Conservation (phyloP, 2,329 filamentous ascomycete species). For the Ophiobolus disseminans region DNA sequence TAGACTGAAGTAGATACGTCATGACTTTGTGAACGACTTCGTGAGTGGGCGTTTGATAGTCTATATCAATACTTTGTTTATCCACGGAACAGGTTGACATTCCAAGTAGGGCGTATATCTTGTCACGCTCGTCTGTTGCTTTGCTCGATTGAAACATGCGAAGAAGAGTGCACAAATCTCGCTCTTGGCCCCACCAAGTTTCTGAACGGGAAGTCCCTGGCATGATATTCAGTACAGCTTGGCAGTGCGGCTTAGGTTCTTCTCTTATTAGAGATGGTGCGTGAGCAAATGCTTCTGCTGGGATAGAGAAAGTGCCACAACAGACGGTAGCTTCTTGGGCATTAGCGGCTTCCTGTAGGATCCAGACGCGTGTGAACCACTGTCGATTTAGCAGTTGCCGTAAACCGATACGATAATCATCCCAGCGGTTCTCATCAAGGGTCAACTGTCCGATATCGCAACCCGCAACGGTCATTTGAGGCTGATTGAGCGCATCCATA, state of each 20-base stretch:
- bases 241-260: conserved; percentile 13
- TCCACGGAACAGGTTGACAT: too few relatives aligned
- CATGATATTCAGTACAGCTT: conserved; percentile 27
- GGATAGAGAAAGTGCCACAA: conserved; percentile 13
- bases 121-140: conserved; percentile 22
- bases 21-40: too few relatives aligned
- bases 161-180: conserved; percentile 16
- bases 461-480: too few relatives aligned
- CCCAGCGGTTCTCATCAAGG: background rate
- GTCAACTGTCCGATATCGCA: too few relatives aligned
- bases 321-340: conserved; percentile 11
- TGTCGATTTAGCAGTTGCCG: conserved; percentile 6
- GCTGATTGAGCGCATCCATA: conserved; percentile 13
- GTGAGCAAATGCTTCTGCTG: conserved; percentile 15
- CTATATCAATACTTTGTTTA: too few relatives aligned
- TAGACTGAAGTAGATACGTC: too few relatives aligned
- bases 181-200: conserved; percentile 25
- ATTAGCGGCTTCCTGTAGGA: conserved; percentile 23
- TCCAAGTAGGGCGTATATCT: conserved; percentile 28
- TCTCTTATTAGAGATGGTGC: conserved; percentile 10
- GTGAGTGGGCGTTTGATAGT: too few relatives aligned
- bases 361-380: conserved; percentile 20
- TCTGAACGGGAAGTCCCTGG: conserved; percentile 12
- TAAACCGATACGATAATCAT: conserved; percentile 7
- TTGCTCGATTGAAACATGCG: conserved; percentile 17